A percentile compares a stretch with the other conserved stretches of the same genome.
These are phyloP conservation scores for Clathrospora elynae DNA, from an alignment of 2,329 filamentous ascomycete species.

Conservation along the genomic window DNA sequence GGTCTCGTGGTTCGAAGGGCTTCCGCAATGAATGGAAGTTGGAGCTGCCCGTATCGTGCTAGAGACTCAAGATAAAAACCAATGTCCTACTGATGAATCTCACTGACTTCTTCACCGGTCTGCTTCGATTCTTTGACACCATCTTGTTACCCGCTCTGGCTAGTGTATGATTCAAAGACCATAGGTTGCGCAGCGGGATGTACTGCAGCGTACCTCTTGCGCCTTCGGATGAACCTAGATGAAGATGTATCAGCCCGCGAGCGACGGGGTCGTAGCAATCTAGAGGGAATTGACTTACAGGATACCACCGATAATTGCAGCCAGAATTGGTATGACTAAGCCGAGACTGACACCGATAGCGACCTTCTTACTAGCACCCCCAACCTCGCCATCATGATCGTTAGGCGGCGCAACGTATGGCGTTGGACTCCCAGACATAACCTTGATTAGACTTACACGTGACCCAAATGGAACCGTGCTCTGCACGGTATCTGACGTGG, in stretches of 20 bases:
- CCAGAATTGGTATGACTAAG: constrained; percentile 51
- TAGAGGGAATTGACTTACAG: constrained; percentile 16
- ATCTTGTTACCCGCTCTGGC: background rate
- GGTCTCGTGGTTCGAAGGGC: too few relatives aligned
- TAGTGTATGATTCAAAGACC: constrained; percentile 1
- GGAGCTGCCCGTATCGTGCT: too few relatives aligned
- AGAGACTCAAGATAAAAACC: too few relatives aligned
- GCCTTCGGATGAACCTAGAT: background rate
- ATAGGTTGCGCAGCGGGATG: background rate
- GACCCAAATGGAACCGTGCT: constrained; percentile 52
- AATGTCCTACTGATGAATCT: too few relatives aligned
- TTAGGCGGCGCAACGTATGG: constrained; percentile 1
- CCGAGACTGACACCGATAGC: constrained; percentile 59
- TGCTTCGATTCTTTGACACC: background rate
- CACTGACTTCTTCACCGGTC: background rate
- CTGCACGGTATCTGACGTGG: constrained; percentile 39
- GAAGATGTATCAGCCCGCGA: background rate
- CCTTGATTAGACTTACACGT: constrained; percentile 44
- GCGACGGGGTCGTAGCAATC: background rate
- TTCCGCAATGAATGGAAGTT: too few relatives aligned
- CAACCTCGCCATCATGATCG: constrained; percentile 31
- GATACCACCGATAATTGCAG: constrained; percentile 24
- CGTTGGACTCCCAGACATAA: constrained; percentile 53
- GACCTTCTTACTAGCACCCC: constrained; percentile 52
- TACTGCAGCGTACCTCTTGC: constrained; percentile 1